A percentile compares a stretch with the other conserved stretches of the same genome.
Evolutionary conservation across 176 grass and related monocot species (phyloP).

Genomic region (Raddia distichophylla): DNA sequence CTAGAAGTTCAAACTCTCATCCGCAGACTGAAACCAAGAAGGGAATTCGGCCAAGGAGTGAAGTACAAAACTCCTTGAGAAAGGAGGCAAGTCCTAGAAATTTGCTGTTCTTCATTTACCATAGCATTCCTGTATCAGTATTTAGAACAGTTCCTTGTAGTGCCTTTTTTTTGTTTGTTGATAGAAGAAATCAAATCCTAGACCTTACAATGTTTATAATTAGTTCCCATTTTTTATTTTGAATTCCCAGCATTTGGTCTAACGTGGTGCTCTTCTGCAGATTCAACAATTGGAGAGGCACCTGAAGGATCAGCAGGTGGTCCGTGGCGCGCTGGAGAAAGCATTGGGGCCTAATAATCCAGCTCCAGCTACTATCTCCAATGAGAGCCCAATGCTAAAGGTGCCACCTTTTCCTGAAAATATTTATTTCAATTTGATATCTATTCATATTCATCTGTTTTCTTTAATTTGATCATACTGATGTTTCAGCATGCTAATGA

Average conservation of each 20-base stretch:
- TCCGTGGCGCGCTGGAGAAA: constrained; percentile 79
- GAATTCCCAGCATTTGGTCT: not conserved
- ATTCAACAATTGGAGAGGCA: constrained; percentile 76
- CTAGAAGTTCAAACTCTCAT: constrained; percentile 45
- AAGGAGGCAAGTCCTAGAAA: constrained; percentile 66
- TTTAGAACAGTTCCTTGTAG: not conserved
- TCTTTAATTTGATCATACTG: constrained; percentile 25
- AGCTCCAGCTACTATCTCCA: constrained; percentile 49
- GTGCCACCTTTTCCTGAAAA: constrained; percentile 38
- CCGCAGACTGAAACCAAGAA: constrained; percentile 45
- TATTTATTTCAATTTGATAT: not conserved
- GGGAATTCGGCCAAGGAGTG: constrained; percentile 39
- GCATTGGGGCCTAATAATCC: constrained; percentile 60
- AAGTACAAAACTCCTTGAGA: constrained; percentile 54
- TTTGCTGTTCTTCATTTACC: constrained; percentile 13
- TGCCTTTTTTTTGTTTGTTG: not conserved
- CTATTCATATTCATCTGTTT: not conserved
- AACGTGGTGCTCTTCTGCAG: constrained; percentile 48
- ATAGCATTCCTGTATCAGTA: not conserved
- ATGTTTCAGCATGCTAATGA: constrained; percentile 75
- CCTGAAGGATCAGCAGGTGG: constrained; percentile 74
- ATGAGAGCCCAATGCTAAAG: constrained; percentile 65
- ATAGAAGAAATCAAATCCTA: not conserved
- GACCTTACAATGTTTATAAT: not conserved
- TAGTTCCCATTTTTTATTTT: not conserved